Percentiles rank a stretch among this genome's conserved stretches.
phyloP scores from a whole-genome alignment of 169 alveolate species.

The Plasmodium gaboni region DNA sequence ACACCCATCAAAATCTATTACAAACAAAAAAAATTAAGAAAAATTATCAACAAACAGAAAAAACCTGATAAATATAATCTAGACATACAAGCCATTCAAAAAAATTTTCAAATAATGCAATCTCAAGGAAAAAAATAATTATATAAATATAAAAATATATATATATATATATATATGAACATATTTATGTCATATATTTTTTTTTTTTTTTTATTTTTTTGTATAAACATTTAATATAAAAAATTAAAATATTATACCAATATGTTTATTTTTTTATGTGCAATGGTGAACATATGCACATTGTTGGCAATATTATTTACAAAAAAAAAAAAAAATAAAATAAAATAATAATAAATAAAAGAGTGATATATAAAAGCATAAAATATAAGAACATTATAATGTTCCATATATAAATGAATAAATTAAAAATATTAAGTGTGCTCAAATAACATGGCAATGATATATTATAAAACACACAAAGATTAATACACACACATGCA shows the following conservation, averaged over 20 bases:
- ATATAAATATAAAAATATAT: not conserved
- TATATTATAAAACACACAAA: not conserved
- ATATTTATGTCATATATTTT: not conserved
- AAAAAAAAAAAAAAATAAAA: not conserved
- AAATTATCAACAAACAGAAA: slow-evolving; percentile 32
- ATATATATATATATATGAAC: not conserved
- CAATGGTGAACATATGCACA: too few relatives aligned
- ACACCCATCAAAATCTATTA: slow-evolving; percentile 81
- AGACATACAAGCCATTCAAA: slow-evolving; percentile 64
- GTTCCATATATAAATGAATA: not conserved
- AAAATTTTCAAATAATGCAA: slow-evolving; percentile 39
- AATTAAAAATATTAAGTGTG: not conserved
- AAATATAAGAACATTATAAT: not conserved
- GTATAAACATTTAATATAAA: too few relatives aligned
- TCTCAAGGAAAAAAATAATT: slow-evolving; percentile 3
- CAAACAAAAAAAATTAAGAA: slow-evolving; percentile 59
- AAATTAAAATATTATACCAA: too few relatives aligned
- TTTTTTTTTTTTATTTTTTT: too few relatives aligned
- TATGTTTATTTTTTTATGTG: too few relatives aligned
- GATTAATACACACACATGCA: not conserved
- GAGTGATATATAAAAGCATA: not conserved
- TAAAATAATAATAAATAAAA: not conserved
- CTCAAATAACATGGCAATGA: too few relatives aligned
- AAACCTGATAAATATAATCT: slow-evolving; percentile 64
- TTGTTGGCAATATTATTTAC: not conserved